Evolutionary conservation across 176 grass and related monocot species (phyloP), one percentile per base, ranked within the genome.

Genomic region (Hyparrhenia diplandra): DNA sequence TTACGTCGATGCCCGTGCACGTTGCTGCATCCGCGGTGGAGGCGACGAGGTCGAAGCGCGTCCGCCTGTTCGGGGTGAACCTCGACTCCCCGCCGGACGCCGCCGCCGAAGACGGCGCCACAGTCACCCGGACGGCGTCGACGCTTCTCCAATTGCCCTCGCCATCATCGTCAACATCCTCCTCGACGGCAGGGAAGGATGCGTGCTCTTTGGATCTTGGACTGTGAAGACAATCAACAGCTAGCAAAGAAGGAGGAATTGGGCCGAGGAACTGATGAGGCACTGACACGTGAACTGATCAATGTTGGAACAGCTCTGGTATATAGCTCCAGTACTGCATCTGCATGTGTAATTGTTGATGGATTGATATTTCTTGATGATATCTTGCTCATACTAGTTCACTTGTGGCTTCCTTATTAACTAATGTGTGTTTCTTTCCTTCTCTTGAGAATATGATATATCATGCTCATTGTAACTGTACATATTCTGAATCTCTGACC

Each of bases 31-130:
- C 84, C 13, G 66, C 41, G 16, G 83, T 82, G 73, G 73, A 70
- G 35, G 41, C 74, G n/a, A 37, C 78, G 47, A 73, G 76, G 64
- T 39, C 68, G 9, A 99, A 99, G 73, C 78, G 90, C 17, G 79
- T 99, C 17, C 88, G 90, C 64, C 87, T 99, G 28, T 99, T 99
- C 63, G 96, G 96, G 13, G 96, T 99, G 42, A 91, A 99, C 83
- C 82, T 99, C 17, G 87, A 91, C 55, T 81, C 61, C 72, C 79
- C 89, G 7, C 59, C 39, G 13, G 77, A 57, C 31, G 31, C 31
- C 54, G 69, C 5, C 3, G 82, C 46, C 5, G 67, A 41, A 5
- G 75, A 21, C 9, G 36, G 59, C n/a, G n/a, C 11, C 64, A 31
- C 43, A 72, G 35, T 14, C 35, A 24, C 65, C 9, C 25, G 17